Base-by-base conservation (phyloP, 1,284 basidiomycete genomes). In the Trichosporon faecale region DNA sequence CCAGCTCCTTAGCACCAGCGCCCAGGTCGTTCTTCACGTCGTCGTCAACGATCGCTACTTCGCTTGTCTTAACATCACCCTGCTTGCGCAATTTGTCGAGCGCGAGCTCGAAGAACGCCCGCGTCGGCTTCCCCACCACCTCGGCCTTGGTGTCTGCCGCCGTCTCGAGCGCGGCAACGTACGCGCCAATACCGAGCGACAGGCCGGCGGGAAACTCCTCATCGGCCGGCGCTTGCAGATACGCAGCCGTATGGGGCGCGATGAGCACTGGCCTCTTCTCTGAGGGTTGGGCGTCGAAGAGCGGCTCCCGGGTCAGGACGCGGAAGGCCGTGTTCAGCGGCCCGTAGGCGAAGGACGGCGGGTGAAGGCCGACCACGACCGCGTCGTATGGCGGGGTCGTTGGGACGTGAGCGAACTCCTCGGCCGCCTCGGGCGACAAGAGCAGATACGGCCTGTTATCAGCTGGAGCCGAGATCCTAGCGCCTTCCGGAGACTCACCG, bases 131-230 rank as follows among this genome's bases (percentile, higher is more conserved):
- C 3, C 91, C 91, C 6, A 91, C 86, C 9, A 89, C 83, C 40
- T 85, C 85, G 0, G 89, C 88, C 14, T 84, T 74, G 23, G 84
- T 73, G 0, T 85, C 86, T 0, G 86, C 74, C 0, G 89, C 89
- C 2, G 83, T 80, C 75, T 91, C 90, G 6, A 92, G 84, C 0
- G 88, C 89, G 1, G 83, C 77, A 4, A 92, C 87, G 75, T 91
- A 92, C 0, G 90, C 88, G 0, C 90, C 90, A 0, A 89, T 88
- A 1, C 90, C 91, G 14, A 91, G 84, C 0, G 88, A 89, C 4
- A 91, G 84, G 2, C 83, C 83, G 0, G 85, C 86, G 37, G 87
- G 85, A 31, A 85, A 76, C 68, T 85, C 78, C 6, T 76, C 73
- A 1, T 81, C 79, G 27, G 88, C 79, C 73, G 87, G 88, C 55